Evolutionary conservation across 306 rosid genomes (phyloP).

Genomic region (Vicia faba): DNA sequence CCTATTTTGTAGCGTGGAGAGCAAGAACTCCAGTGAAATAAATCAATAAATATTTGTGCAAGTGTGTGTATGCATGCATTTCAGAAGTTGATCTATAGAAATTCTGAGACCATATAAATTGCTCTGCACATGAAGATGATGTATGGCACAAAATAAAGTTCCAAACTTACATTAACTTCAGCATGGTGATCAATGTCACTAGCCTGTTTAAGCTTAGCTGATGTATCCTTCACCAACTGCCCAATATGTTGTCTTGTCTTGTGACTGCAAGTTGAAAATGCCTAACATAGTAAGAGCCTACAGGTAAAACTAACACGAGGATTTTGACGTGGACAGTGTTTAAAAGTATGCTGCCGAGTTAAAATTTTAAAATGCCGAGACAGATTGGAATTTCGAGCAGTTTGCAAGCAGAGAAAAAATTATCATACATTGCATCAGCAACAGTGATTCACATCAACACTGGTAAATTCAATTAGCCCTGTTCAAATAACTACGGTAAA

Average conservation of each 20-base stretch:
- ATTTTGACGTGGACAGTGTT: background rate
- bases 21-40: slow-evolving; percentile 4
- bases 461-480: too few species aligned
- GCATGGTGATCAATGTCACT: slow-evolving; percentile 88
- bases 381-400: background rate
- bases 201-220: slow-evolving; percentile 92
- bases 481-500: too few species aligned
- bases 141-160: slow-evolving; percentile 2
- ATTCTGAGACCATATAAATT: slow-evolving; percentile 27
- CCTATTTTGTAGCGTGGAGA: background rate
- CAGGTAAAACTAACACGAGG: slow-evolving; percentile 6
- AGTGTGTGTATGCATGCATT: background rate
- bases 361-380: too few species aligned
- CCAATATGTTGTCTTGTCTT: slow-evolving; percentile 95
- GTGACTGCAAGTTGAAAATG: slow-evolving; percentile 64
- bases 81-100: slow-evolving; percentile 25
- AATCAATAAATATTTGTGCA: background rate
- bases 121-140: slow-evolving; percentile 19
- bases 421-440: background rate
- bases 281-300: background rate
- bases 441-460: background rate
- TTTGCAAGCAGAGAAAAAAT: slow-evolving; percentile 13
- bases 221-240: slow-evolving; percentile 94
- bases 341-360: too few species aligned
- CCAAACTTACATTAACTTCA: slow-evolving; percentile 70